Conservation (phyloP, 805 yeast genomes). For the Ascoidea asiatica region DNA sequence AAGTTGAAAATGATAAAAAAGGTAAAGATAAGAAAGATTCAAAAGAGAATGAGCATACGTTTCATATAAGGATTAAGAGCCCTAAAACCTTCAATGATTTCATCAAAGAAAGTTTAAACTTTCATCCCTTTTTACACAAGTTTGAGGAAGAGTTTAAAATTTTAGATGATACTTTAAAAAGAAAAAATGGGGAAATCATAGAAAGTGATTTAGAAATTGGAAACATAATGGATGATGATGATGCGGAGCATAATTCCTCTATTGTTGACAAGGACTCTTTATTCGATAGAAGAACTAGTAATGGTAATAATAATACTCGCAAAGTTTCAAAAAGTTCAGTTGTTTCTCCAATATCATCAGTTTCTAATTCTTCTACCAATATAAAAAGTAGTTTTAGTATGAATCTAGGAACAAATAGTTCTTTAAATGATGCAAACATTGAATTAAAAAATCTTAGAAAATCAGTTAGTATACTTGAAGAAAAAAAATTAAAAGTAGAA, state of each 20-base stretch:
- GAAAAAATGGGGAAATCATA: neutral
- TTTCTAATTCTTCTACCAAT: slow-evolving; percentile 1
- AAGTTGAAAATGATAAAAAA: too few relatives aligned
- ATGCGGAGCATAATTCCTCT: neutral
- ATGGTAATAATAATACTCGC: slow-evolving; percentile 1
- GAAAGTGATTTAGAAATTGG: neutral
- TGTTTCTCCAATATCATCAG: neutral
- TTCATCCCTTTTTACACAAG: slow-evolving; percentile 9
- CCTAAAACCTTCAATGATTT: neutral
- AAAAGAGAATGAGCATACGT: neutral
- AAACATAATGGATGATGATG: neutral
- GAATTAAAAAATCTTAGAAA: neutral
- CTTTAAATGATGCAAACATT: neutral
- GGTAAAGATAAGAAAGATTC: too few relatives aligned
- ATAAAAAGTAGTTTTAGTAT: too few relatives aligned
- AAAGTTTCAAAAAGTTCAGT: neutral
- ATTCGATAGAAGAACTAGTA: neutral
- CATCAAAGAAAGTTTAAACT: slow-evolving; percentile 5
- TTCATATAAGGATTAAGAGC: neutral
- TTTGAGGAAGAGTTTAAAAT: neutral
- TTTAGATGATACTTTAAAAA: neutral
- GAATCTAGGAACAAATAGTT: neutral
- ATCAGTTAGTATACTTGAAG: slow-evolving; percentile 2
- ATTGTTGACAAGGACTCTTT: neutral
- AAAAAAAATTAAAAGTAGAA: slow-evolving; percentile 2